Base-by-base conservation (phyloP, 345 rosid genomes). In the Camelina sativa region DNA sequence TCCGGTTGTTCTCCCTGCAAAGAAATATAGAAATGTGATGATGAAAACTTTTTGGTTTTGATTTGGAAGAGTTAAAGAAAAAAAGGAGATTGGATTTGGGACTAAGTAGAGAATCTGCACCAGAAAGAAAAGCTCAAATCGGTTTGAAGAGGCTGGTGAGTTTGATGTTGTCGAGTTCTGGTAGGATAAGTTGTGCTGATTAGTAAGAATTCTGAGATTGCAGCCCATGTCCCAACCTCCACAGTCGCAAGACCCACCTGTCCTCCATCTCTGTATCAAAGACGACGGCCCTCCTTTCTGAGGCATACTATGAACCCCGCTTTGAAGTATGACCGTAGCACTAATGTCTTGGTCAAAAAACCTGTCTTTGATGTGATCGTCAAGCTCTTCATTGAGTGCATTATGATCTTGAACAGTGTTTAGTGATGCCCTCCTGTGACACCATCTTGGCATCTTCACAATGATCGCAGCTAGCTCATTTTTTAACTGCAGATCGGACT, bases 221-320 rank as follows among this genome's bases (percentile, higher is more conserved):
- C 97, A 94, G 20, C 95, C 95, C 81, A 90, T 79, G 71, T 94
- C 98, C 98, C 97, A 94, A 67, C 97, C 98, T 71, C 97, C 98
- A 73, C 98, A 94, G 59, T 94, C 97, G 76, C 98, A 94, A 63
- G 93, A 84, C 25, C 98, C 98, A 65, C 97, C 97, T 56, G 96
- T 84, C 76, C 80, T 87, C 98, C 97, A 93, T 2, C 97, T 86
- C 58, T 94, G 90, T 58, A 91, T 85, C 83, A 94, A 67, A 4
- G 97, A 91, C 13, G 96, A 89, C 34, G 97, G 98, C 23, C 87
- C 95, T 60, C 96, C 96, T 63, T 85, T 87, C 71, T 85, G 86
- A 38, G 97, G 97, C 63, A 94, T 80, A 76, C 92, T 82, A 79
- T 94, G 98, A 63, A 80, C 76, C 32, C 93, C 98, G 62, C 96